phyloP scores from a whole-genome alignment of 1,284 basidiomycete genomes.

The Xanthoconium separans region DNA sequence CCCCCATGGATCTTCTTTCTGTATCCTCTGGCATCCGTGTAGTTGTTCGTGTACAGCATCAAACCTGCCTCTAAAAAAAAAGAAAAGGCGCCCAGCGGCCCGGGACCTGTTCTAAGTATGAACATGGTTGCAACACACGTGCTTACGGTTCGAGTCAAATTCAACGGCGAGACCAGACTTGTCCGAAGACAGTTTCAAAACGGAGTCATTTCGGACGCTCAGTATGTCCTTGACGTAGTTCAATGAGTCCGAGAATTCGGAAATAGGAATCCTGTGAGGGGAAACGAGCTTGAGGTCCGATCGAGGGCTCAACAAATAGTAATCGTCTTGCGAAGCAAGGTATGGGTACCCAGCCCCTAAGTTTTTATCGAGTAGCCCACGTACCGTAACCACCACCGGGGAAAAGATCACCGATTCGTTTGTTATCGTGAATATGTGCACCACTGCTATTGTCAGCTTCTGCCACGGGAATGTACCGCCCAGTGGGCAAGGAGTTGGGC shows the following conservation, averaged over 20 bases:
- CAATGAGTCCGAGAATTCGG: constrained; percentile 31
- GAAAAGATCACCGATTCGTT: constrained; percentile 53
- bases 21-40: constrained; percentile 47
- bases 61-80: constrained; percentile 60
- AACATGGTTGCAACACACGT: not conserved
- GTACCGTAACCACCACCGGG: constrained; percentile 59
- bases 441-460: constrained; percentile 39
- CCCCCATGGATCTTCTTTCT: constrained; percentile 76
- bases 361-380: constrained; percentile 13
- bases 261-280: constrained; percentile 35
- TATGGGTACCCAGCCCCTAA: not conserved
- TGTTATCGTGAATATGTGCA: constrained; percentile 50
- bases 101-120: not conserved
- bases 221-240: constrained; percentile 53
- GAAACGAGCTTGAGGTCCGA: constrained; percentile 40
- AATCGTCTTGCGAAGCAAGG: constrained; percentile 49
- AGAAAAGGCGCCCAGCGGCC: not conserved
- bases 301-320: constrained; percentile 52
- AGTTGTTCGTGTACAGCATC: constrained; percentile 70
- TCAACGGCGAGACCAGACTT: constrained; percentile 58
- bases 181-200: constrained; percentile 54
- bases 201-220: constrained; percentile 37
- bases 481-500: constrained; percentile 49
- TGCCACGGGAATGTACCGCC: constrained; percentile 46
- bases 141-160: constrained; percentile 70